Evolutionary conservation across 768 basidiomycete species (phyloP).

Genomic region (Tubosaeta brunneosetosa): DNA sequence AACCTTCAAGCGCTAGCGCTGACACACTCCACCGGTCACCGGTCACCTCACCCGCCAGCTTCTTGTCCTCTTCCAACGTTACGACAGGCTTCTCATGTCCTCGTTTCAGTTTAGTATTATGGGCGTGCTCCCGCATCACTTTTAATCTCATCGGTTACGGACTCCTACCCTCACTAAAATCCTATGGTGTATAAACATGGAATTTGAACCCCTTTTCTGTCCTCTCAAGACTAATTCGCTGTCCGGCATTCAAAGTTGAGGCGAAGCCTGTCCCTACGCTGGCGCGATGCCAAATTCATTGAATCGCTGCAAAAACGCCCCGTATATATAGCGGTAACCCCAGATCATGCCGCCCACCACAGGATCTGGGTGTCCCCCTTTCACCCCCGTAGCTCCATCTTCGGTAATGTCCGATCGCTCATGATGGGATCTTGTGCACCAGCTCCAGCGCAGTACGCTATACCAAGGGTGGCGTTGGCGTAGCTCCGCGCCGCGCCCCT

Average conservation of each 20-base stretch:
- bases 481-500: neutral
- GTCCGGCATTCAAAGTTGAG: neutral
- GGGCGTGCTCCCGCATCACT: neutral
- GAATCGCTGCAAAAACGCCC: neutral
- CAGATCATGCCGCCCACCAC: neutral
- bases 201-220: neutral
- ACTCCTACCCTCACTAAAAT: neutral
- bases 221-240: neutral
- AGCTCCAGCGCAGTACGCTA: neutral
- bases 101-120: neutral
- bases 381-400: neutral
- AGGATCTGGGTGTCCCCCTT: neutral
- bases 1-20: neutral
- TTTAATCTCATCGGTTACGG: neutral
- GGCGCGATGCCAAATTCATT: neutral
- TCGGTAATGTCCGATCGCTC: neutral
- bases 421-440: neutral
- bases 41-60: neutral
- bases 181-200: neutral
- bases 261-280: neutral
- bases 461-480: neutral
- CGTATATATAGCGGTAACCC: neutral
- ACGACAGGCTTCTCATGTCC: neutral
- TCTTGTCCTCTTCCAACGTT: neutral
- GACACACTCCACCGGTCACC: neutral